Evolutionary conservation across 371 early-diverging fungal species (phyloP).

Genomic region (Capniomyces stellatus): DNA sequence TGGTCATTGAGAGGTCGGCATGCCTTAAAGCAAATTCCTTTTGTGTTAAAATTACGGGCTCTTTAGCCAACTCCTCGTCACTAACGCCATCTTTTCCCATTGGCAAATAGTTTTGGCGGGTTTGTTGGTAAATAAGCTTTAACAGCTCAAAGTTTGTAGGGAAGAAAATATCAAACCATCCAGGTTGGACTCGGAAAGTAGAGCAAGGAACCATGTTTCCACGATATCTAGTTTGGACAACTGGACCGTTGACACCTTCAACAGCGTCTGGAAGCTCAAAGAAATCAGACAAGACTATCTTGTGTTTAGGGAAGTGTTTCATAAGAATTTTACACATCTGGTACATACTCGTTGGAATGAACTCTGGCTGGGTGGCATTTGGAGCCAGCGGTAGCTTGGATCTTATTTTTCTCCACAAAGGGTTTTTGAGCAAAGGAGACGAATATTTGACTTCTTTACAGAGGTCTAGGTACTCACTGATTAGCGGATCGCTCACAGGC

Average conservation of each 20-base stretch:
- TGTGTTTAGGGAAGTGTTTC: constrained; percentile 65
- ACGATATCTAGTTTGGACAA: constrained; percentile 81
- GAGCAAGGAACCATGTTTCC: constrained; percentile 84
- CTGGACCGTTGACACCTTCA: constrained; percentile 68
- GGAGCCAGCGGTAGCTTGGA: constrained; percentile 57
- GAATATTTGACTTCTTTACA: constrained; percentile 37
- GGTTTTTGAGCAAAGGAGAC: constrained; percentile 38
- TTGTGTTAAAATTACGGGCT: constrained; percentile 43
- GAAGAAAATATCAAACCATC: constrained; percentile 97
- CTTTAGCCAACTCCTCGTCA: constrained; percentile 15
- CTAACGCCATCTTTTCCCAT: neutral
- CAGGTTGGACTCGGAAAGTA: constrained; percentile 87
- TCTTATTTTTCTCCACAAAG: constrained; percentile 30
- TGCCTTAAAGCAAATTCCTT: constrained; percentile 57
- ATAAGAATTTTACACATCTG: constrained; percentile 53
- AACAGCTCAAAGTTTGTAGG: constrained; percentile 87
- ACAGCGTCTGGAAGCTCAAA: constrained; percentile 61
- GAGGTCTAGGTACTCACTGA: constrained; percentile 42
- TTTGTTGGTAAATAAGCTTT: constrained; percentile 43
- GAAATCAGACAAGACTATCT: constrained; percentile 83
- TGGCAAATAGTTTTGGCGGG: neutral
- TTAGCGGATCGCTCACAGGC: constrained; percentile 52
- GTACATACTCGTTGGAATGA: constrained; percentile 77
- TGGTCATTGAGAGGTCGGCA: constrained; percentile 55
- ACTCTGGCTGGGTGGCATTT: constrained; percentile 69